Percentiles rank a stretch among this genome's conserved stretches.
Conservation (phyloP, 1,284 basidiomycete species). For the Hemileia vastatrix region DNA sequence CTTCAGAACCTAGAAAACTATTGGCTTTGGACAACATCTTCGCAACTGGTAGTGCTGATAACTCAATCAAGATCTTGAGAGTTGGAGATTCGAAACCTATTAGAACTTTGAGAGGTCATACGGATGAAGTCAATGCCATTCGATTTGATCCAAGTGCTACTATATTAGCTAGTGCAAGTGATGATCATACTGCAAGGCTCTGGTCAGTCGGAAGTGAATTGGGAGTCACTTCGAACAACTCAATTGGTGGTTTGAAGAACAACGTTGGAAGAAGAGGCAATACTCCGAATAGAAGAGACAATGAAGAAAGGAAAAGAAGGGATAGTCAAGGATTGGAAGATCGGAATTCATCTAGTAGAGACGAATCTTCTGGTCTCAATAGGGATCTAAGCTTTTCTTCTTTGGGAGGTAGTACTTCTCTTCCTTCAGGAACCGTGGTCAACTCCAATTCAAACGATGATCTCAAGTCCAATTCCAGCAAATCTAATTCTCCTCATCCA, state of each 20-base stretch:
- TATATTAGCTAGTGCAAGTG: slow-evolving; percentile 39
- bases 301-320: not conserved
- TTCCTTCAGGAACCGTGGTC: too few species aligned
- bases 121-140: slow-evolving; percentile 43
- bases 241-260: not conserved
- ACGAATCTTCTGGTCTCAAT: too few species aligned
- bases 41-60: slow-evolving; percentile 42
- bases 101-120: slow-evolving; percentile 37
- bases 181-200: slow-evolving; percentile 38
- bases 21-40: slow-evolving; percentile 32
- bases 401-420: too few species aligned
- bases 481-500: too few species aligned
- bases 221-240: not conserved
- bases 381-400: too few species aligned
- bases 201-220: slow-evolving; percentile 30
- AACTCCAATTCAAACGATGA: too few species aligned
- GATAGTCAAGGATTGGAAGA: too few species aligned
- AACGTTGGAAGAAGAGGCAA: not conserved
- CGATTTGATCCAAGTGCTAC: slow-evolving; percentile 41
- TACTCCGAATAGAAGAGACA: not conserved
- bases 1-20: not conserved
- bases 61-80: slow-evolving; percentile 38
- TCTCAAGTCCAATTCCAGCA: too few species aligned
- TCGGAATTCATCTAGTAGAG: too few species aligned
- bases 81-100: slow-evolving; percentile 40